Evolutionary conservation across 805 yeast species (phyloP).

Genomic region (Zygosaccharomyces bailii): DNA sequence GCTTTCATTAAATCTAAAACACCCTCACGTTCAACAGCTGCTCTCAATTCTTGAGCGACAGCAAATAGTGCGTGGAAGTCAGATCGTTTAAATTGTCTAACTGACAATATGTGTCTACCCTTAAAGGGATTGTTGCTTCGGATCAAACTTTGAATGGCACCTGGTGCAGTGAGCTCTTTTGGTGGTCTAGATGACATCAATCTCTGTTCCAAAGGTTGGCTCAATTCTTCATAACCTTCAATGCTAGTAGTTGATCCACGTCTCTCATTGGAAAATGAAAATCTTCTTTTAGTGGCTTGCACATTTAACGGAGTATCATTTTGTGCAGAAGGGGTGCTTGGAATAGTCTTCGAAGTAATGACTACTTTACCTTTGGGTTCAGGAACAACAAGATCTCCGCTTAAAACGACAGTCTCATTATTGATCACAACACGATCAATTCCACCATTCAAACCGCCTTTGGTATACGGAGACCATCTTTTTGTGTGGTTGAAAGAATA

Average conservation of each 20-base stretch:
- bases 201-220: constrained; percentile 46
- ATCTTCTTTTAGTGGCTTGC: constrained; percentile 40
- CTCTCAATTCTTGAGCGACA: constrained; percentile 96
- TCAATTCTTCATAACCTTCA: constrained; percentile 51
- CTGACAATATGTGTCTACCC: constrained; percentile 83
- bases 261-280: constrained; percentile 50
- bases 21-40: constrained; percentile 95
- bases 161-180: constrained; percentile 67
- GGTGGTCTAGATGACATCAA: constrained; percentile 73
- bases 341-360: constrained; percentile 43
- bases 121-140: constrained; percentile 86
- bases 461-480: constrained; percentile 54
- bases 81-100: constrained; percentile 78
- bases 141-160: constrained; percentile 73
- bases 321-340: constrained; percentile 32
- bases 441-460: constrained; percentile 64
- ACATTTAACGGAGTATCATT: constrained; percentile 37
- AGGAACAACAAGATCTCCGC: constrained; percentile 64
- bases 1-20: constrained; percentile 88
- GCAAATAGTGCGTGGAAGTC: constrained; percentile 91
- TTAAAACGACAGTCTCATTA: constrained; percentile 77
- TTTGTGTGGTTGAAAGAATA: constrained; percentile 44
- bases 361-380: constrained; percentile 62
- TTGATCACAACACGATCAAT: constrained; percentile 83
- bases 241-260: constrained; percentile 37